phyloP scores from a whole-genome alignment of 345 rosid species.

The Eucalyptus curtisii region DNA sequence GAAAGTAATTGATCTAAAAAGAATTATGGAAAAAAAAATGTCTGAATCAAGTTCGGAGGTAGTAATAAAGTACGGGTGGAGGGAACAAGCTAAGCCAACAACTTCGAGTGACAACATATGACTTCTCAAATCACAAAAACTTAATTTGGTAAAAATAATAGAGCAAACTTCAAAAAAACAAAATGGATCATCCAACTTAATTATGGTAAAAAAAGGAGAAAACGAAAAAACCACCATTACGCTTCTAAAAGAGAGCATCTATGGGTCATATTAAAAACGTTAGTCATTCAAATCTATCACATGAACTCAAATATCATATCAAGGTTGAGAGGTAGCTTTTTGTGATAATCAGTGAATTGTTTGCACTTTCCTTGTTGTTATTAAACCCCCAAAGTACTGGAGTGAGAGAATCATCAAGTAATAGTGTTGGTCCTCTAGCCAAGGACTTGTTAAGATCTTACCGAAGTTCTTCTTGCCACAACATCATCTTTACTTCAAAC shows the following conservation, averaged over 20 bases:
- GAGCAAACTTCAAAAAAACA: neutral
- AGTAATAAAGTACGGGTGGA: neutral
- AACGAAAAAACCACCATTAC: neutral
- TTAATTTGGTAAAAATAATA: neutral
- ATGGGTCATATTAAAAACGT: neutral
- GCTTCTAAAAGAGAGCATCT: neutral
- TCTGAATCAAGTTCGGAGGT: neutral
- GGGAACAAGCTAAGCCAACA: neutral
- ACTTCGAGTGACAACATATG: neutral
- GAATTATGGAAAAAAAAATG: neutral
- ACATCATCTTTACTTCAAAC: neutral
- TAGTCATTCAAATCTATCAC: neutral
- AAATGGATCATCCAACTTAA: neutral
- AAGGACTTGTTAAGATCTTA: neutral
- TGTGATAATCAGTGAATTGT: neutral
- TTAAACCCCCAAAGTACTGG: neutral
- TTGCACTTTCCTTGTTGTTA: neutral
- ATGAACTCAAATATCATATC: neutral
- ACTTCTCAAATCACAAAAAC: neutral
- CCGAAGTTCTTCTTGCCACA: neutral
- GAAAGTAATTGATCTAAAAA: neutral
- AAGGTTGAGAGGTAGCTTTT: neutral
- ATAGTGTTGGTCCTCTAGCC: neutral
- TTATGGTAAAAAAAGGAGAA: neutral
- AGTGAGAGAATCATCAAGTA: neutral